Conservation (phyloP, 2,329 filamentous ascomycete genomes). For the Ascocoryne sarcoides region DNA sequence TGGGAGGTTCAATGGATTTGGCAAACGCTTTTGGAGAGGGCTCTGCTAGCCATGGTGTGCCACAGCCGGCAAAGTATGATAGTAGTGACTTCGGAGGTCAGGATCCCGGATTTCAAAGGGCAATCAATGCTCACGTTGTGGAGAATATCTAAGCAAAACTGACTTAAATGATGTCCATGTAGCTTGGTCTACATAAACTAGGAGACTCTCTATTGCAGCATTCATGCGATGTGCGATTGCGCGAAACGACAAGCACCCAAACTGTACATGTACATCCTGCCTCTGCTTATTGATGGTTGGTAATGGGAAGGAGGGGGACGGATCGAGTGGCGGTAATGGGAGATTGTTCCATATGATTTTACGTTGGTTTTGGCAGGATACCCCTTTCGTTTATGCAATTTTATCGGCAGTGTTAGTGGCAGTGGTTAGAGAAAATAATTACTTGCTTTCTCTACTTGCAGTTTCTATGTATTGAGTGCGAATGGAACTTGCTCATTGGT, state of each 20-base stretch:
- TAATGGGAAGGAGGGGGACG: background rate
- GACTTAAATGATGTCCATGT: slow-evolving; percentile 15
- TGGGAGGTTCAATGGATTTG: slow-evolving; percentile 50
- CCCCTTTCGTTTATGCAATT: slow-evolving; percentile 7
- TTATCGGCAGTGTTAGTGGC: background rate
- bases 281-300: slow-evolving; percentile 1
- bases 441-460: background rate
- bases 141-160: slow-evolving; percentile 63
- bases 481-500: too few species aligned
- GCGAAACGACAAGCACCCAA: background rate
- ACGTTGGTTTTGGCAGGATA: slow-evolving; percentile 8
- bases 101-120: slow-evolving; percentile 62
- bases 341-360: background rate
- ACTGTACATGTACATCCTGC: slow-evolving; percentile 14
- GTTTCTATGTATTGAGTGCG: too few species aligned
- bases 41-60: slow-evolving; percentile 39
- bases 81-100: slow-evolving; percentile 43
- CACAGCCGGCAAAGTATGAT: slow-evolving; percentile 29
- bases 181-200: slow-evolving; percentile 25
- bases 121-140: slow-evolving; percentile 72
- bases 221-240: background rate
- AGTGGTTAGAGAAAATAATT: slow-evolving; percentile 7
- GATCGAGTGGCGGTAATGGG: background rate
- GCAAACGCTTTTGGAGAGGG: slow-evolving; percentile 46
- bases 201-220: background rate